Percentiles rank a stretch among this genome's conserved stretches.
Conservation (phyloP, 2,329 filamentous ascomycete species). For the Arthrobotrys entomopaga region DNA sequence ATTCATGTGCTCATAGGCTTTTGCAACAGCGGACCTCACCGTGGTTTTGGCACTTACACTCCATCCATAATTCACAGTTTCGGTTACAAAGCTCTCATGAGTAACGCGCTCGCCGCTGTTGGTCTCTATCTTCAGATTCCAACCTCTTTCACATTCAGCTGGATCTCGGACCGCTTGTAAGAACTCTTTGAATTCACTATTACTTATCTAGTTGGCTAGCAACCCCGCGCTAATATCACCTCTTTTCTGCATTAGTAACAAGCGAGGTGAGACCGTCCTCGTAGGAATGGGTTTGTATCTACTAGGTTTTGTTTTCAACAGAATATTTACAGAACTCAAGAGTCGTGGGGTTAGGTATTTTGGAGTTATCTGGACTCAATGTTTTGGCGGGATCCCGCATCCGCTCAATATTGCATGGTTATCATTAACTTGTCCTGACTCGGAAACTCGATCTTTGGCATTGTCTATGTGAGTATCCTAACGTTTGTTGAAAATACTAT, state of each 20-base stretch:
- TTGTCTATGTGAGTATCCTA: constrained; percentile 68
- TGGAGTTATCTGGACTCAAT: constrained; percentile 69
- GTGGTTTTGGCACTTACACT: constrained; percentile 67
- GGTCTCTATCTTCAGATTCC: constrained; percentile 68
- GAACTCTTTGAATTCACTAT: constrained; percentile 55
- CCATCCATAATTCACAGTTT: constrained; percentile 68
- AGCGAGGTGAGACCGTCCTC: constrained; percentile 68
- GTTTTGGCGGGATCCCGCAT: constrained; percentile 68
- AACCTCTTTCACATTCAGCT: constrained; percentile 67
- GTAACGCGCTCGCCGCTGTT: constrained; percentile 69
- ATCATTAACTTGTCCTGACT: constrained; percentile 68
- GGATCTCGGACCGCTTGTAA: constrained; percentile 67
- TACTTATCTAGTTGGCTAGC: background rate
- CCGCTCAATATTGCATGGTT: constrained; percentile 72
- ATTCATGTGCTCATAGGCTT: constrained; percentile 67
- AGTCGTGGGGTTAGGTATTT: constrained; percentile 66
- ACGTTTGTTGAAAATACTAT: background rate
- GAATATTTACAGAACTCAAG: constrained; percentile 65
- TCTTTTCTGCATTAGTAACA: constrained; percentile 61
- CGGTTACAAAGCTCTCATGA: constrained; percentile 65
- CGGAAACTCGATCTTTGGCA: constrained; percentile 69
- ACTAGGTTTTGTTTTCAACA: constrained; percentile 68
- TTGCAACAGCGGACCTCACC: constrained; percentile 65
- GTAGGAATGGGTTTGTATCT: constrained; percentile 65
- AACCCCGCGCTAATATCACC: background rate